These are phyloP conservation scores for Crithidia acanthocephali DNA, from an alignment of 208 protist genomes.

Conservation along the genomic window DNA sequence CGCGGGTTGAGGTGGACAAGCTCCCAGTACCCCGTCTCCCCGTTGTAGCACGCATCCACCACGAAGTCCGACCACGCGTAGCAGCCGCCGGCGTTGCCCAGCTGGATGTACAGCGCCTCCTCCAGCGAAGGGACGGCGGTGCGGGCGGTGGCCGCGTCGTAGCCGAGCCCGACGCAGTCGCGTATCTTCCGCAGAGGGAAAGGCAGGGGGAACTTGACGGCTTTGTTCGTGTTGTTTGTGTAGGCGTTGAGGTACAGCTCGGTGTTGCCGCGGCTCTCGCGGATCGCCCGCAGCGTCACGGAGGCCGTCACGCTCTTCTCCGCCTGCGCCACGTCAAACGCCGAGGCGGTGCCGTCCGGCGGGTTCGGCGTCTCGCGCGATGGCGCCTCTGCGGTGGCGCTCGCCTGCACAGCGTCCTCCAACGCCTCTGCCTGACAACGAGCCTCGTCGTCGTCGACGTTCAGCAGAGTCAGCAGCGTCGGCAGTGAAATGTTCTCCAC, in stretches of 20 bases:
- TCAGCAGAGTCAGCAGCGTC: slow-evolving; percentile 39
- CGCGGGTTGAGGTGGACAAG: slow-evolving; percentile 54
- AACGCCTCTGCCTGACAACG: not conserved
- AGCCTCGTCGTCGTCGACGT: not conserved
- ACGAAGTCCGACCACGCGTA: slow-evolving; percentile 87
- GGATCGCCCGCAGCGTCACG: slow-evolving; percentile 61
- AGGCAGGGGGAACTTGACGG: slow-evolving; percentile 50
- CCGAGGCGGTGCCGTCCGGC: not conserved
- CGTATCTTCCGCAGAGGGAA: slow-evolving; percentile 64
- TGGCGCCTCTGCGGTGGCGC: not conserved
- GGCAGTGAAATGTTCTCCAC: slow-evolving; percentile 65
- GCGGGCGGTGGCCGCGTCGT: not conserved
- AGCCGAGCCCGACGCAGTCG: slow-evolving; percentile 66
- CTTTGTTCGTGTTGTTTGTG: slow-evolving; percentile 49
- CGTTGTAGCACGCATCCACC: slow-evolving; percentile 70
- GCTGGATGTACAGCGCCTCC: slow-evolving; percentile 63
- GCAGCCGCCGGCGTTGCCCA: slow-evolving; percentile 81
- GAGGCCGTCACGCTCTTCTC: slow-evolving; percentile 39
- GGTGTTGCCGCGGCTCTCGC: slow-evolving; percentile 27
- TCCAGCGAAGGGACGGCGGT: slow-evolving; percentile 32
- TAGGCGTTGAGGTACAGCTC: slow-evolving; percentile 52
- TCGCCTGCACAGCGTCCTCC: slow-evolving; percentile 13
- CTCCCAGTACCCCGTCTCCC: slow-evolving; percentile 59
- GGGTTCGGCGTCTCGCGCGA: not conserved
- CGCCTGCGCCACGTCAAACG: slow-evolving; percentile 15